Conservation (phyloP, 331 rosid species). For the Arachis monticola region DNA sequence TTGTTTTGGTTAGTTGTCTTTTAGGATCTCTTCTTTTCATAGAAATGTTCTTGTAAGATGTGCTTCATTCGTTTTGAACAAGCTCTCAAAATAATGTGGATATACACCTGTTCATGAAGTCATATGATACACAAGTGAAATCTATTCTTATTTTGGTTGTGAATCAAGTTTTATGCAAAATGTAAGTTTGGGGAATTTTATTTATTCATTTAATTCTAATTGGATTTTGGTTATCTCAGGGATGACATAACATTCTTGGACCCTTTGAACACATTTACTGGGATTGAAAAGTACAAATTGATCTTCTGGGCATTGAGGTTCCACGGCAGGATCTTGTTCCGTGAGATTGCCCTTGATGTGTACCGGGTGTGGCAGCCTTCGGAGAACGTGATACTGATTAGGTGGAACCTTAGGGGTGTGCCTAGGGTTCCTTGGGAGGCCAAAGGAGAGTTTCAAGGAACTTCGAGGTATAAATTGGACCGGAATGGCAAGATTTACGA, state of each 20-base stretch:
- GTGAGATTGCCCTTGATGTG: conserved; percentile 78
- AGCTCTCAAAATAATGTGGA: too few relatives aligned
- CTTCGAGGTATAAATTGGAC: conserved; percentile 84
- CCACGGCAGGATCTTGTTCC: conserved; percentile 79
- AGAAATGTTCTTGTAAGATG: too few relatives aligned
- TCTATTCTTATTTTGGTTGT: too few relatives aligned
- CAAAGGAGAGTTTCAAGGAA: conserved; percentile 90
- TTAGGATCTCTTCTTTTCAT: too few relatives aligned
- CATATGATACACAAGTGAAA: too few relatives aligned
- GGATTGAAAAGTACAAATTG: conserved; percentile 85
- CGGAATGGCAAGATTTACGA: conserved; percentile 87
- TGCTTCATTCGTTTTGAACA: too few relatives aligned
- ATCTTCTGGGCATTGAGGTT: conserved; percentile 95
- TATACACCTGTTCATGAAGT: too few relatives aligned
- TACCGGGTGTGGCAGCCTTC: conserved; percentile 95
- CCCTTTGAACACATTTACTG: conserved; percentile 83
- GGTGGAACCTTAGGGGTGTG: conserved; percentile 89
- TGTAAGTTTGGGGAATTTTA: background rate
- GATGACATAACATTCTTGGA: conserved; percentile 82
- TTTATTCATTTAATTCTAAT: conserved; percentile 15
- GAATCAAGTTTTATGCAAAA: background rate
- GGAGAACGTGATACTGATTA: conserved; percentile 79
- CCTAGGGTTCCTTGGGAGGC: conserved; percentile 99
- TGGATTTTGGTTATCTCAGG: conserved; percentile 60
- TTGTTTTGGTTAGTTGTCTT: too few relatives aligned